phyloP scores from a whole-genome alignment of 2,329 filamentous ascomycete genomes.

The Microsporum canis region DNA sequence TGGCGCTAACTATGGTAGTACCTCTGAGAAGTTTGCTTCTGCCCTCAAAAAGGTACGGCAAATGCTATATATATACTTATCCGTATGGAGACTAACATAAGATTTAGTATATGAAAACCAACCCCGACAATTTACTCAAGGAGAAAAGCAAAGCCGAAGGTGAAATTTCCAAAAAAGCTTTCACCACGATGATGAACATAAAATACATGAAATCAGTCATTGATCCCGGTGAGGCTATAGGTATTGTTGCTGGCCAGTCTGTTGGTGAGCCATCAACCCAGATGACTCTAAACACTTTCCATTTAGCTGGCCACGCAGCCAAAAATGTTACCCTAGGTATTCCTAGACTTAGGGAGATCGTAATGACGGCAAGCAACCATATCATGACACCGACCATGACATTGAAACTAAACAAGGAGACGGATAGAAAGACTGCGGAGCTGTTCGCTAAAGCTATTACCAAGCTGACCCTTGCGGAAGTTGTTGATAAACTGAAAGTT shows the following conservation, averaged over 20 bases:
- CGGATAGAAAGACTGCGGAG: slow-evolving; percentile 57
- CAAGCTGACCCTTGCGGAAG: slow-evolving; percentile 67
- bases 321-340: slow-evolving; percentile 99
- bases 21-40: slow-evolving; percentile 74
- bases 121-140: slow-evolving; percentile 50
- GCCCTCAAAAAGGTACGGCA: slow-evolving; percentile 49
- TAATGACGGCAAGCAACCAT: slow-evolving; percentile 87
- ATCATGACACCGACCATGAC: slow-evolving; percentile 76
- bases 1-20: slow-evolving; percentile 62
- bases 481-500: slow-evolving; percentile 70
- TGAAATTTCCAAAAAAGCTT: slow-evolving; percentile 55
- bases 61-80: neutral
- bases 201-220: slow-evolving; percentile 89
- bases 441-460: slow-evolving; percentile 88
- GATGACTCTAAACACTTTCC: slow-evolving; percentile 99
- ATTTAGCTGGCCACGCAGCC: slow-evolving; percentile 93
- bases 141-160: slow-evolving; percentile 46
- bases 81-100: neutral
- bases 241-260: slow-evolving; percentile 92
- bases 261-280: slow-evolving; percentile 96
- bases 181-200: slow-evolving; percentile 73
- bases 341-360: slow-evolving; percentile 87
- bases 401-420: slow-evolving; percentile 60
- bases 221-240: slow-evolving; percentile 90
- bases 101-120: slow-evolving; percentile 60